Conservation (phyloP, 2,329 filamentous ascomycete species). For the Sporothrix humicola region DNA sequence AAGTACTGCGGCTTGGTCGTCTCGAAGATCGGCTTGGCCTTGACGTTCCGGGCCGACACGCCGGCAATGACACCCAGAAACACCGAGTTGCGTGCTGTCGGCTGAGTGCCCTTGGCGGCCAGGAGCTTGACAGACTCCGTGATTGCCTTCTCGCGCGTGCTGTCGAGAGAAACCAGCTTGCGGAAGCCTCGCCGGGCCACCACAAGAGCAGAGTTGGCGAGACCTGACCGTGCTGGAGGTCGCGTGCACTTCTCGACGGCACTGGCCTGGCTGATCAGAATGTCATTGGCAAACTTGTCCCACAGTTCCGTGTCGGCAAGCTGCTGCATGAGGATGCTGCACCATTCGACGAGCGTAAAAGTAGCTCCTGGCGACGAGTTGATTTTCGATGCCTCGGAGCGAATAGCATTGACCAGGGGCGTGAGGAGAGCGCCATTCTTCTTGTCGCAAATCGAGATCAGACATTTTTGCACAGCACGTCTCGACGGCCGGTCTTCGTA, state of each 20-base stretch:
- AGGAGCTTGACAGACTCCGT: conserved; percentile 68
- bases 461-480: conserved; percentile 79
- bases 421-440: conserved; percentile 64
- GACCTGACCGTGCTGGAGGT: conserved; percentile 64
- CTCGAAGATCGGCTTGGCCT: conserved; percentile 67
- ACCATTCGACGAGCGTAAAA: conserved; percentile 92
- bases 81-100: conserved; percentile 72
- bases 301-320: conserved; percentile 66
- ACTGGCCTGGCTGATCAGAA: conserved; percentile 72
- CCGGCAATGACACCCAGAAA: conserved; percentile 87
- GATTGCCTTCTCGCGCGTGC: conserved; percentile 65
- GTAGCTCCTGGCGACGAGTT: conserved; percentile 79
- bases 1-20: conserved; percentile 74
- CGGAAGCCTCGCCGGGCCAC: conserved; percentile 81
- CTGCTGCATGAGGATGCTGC: conserved; percentile 75
- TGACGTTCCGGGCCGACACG: conserved; percentile 74
- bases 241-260: conserved; percentile 79
- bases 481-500: conserved; percentile 88
- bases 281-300: conserved; percentile 67
- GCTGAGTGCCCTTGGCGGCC: conserved; percentile 68
- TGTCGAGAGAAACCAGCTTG: conserved; percentile 67
- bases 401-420: conserved; percentile 69
- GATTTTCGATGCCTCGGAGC: conserved; percentile 74
- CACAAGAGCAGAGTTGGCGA: conserved; percentile 75
- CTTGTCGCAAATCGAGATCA: conserved; percentile 66